Base-by-base conservation (phyloP, 1,284 basidiomycete genomes). In the Trichosporon ovoides region DNA sequence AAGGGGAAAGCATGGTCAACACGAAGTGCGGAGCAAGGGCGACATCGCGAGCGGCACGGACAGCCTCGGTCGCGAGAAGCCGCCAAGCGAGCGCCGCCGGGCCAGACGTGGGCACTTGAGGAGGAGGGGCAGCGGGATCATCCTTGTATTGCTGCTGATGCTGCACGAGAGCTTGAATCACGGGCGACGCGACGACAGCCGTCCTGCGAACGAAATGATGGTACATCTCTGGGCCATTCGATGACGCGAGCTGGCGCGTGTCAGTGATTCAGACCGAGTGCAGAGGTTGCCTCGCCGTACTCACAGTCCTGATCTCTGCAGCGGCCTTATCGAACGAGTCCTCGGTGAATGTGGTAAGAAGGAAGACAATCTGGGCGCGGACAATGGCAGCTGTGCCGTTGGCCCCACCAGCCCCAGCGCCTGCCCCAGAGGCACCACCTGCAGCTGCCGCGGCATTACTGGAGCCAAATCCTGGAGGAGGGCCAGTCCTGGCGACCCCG, bases 141-240 rank as follows among this genome's bases (percentile, higher is more conserved):
- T 71, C 67, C 57, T 73, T 69, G 61, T 70, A 74, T 55, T 67
- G 68, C 61, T 67, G 71, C 40, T 64, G 70, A 63, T 75, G 72
- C 50, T 70, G 70, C 16, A 69, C 70, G 43, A 74, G 67, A n/a
- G 63, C 65, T 53, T 73, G 68, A 31, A 79, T 63, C 57, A 78
- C 69, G 13, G 78, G 67, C 38, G 75, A 68, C 37, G 78, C 77
- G 46, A 91, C 87, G 49, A 87, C 84, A 69, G 94, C 89, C 75
- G 95, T 87, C 62, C 93, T 87, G 63, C 92, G 88, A 66, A 97
- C 89, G 80, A 94, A 94, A 78, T 96, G 91, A 61, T 92, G 84
- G 79, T 96, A 95, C 64, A 91, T 94, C 77, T 95, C 93, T 70
- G 91, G 83, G 57, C 91, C 91, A 83, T 96, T 90, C 74, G 91